Percentiles rank a stretch among this genome's conserved stretches.
These are phyloP conservation scores for Hemileccinum impolitum DNA, from an alignment of 768 basidiomycete genomes.

Conservation along the genomic window DNA sequence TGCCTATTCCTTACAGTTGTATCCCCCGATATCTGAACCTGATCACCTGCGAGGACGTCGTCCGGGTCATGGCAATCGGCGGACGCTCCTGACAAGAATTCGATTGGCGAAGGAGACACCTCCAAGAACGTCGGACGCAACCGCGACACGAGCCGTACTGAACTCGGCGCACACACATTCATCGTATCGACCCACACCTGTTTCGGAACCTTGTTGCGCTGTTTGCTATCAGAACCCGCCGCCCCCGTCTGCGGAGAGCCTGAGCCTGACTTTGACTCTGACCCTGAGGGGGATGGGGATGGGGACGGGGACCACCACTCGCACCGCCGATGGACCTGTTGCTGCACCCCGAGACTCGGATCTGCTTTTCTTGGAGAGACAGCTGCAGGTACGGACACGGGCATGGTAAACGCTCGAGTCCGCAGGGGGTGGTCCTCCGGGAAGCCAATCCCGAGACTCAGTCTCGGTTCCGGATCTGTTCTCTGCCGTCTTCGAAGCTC, in stretches of 20 bases:
- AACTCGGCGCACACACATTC: background rate
- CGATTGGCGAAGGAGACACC: slow-evolving; percentile 20
- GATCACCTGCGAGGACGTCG: too few relatives aligned
- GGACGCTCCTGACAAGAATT: background rate
- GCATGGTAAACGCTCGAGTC: slow-evolving; percentile 19
- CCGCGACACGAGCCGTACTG: background rate
- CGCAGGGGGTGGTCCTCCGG: slow-evolving; percentile 22
- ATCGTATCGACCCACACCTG: too few relatives aligned
- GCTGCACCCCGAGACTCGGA: background rate
- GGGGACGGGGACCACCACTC: slow-evolving; percentile 7
- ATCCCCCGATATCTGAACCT: too few relatives aligned
- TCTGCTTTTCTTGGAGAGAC: background rate
- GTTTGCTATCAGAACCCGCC: background rate
- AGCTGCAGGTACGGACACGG: background rate
- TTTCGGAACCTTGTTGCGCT: background rate
- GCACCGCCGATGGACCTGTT: background rate
- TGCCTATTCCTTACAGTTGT: too few relatives aligned
- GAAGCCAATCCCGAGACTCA: slow-evolving; percentile 27
- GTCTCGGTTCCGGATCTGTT: slow-evolving; percentile 5
- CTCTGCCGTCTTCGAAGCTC: slow-evolving; percentile 15
- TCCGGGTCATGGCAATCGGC: background rate
- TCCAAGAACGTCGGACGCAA: slow-evolving; percentile 17
- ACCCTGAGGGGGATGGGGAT: background rate
- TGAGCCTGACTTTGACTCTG: too few relatives aligned
- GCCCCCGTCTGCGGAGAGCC: too few relatives aligned